phyloP scores from a whole-genome alignment of 176 grass and related monocot species.

The Avena atlantica region DNA sequence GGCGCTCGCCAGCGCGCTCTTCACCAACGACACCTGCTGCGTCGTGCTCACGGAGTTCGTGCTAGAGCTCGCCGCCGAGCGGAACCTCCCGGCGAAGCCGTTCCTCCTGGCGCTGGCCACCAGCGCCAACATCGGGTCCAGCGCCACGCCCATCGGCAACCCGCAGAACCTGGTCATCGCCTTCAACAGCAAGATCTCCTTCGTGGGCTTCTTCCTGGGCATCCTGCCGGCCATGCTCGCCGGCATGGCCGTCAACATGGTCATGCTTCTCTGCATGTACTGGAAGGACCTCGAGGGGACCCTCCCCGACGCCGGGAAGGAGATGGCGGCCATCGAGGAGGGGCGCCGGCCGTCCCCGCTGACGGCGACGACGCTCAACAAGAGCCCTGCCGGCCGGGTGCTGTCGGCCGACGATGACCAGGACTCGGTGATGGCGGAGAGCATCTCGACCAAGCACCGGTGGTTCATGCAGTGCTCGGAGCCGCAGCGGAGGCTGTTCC shows the following conservation, averaged over 20 bases:
- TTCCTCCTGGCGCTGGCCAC: slow-evolving; percentile 90
- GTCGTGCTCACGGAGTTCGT: slow-evolving; percentile 98
- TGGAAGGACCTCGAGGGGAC: slow-evolving; percentile 71
- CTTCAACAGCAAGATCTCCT: slow-evolving; percentile 81
- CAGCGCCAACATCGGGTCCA: slow-evolving; percentile 91
- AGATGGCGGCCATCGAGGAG: slow-evolving; percentile 53
- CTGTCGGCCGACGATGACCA: background rate
- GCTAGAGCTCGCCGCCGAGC: slow-evolving; percentile 84
- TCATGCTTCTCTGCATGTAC: slow-evolving; percentile 75
- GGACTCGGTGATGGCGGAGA: slow-evolving; percentile 58
- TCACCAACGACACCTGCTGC: slow-evolving; percentile 98
- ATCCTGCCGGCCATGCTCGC: slow-evolving; percentile 80
- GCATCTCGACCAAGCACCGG: slow-evolving; percentile 50
- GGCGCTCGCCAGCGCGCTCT: slow-evolving; percentile 85
- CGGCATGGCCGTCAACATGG: slow-evolving; percentile 68
- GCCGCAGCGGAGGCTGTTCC: slow-evolving; percentile 56
- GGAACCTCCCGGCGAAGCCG: slow-evolving; percentile 73
- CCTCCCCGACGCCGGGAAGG: slow-evolving; percentile 37
- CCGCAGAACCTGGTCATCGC: slow-evolving; percentile 99
- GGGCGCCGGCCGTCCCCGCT: slow-evolving; percentile 49
- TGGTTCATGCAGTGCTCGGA: slow-evolving; percentile 74
- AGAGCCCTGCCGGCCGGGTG: slow-evolving; percentile 7
- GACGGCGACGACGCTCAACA: slow-evolving; percentile 55
- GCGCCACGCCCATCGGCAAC: slow-evolving; percentile 92
- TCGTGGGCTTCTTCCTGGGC: slow-evolving; percentile 68